Base-by-base conservation (phyloP, 2,329 filamentous ascomycete species). In the Colletotrichum eremochloae region DNA sequence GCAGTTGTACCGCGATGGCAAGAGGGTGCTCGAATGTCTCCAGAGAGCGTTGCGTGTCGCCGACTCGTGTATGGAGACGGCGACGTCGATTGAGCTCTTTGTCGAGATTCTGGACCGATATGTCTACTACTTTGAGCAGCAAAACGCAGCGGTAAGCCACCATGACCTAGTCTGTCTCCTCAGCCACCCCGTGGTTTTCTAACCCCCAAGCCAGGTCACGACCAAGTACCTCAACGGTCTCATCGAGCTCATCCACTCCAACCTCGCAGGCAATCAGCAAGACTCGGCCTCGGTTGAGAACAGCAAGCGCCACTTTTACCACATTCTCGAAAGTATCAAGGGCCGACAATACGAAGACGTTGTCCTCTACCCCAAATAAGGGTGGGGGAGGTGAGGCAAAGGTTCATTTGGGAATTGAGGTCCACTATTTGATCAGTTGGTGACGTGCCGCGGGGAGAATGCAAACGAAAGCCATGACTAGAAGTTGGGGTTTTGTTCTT, bases 91-190 rank as follows among this genome's bases (percentile, higher is more conserved):
- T 58, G 97, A 99, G 83, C 88, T 99, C 61, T 99, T 99, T 83
- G 96, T 99, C 69, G 96, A 99, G 84, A 99, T 99, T 75, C 86
- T 99, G 68, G 98, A 99, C 82, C 91, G 96, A 82, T 99, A 99
- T 81, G 95, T 98, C 65, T 99, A 99, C 83, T 99, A 98, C 85
- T 99, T 98, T 84, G 96, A 99, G 82, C 96, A 99, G 82, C 94
- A 97, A 80, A 99, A 99, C 82, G 96, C 99, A 84, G 95, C 95
- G 76, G 96, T 90, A 81, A 79, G 87, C 79, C 2, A 1, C 24
- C 6, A 18, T 9, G 8, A 24, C 20, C 44, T 8, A n/a, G 6
- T 3, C 44, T 20, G 8, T 8, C 18, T 18, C 12, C 40, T 4
- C 15, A 7, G n/a, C 44, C 44, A 14, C 7, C 20, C 18, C 3